These are phyloP conservation scores for Tetrapisispora namnaoensis DNA, from an alignment of 805 yeast species.

Conservation along the genomic window DNA sequence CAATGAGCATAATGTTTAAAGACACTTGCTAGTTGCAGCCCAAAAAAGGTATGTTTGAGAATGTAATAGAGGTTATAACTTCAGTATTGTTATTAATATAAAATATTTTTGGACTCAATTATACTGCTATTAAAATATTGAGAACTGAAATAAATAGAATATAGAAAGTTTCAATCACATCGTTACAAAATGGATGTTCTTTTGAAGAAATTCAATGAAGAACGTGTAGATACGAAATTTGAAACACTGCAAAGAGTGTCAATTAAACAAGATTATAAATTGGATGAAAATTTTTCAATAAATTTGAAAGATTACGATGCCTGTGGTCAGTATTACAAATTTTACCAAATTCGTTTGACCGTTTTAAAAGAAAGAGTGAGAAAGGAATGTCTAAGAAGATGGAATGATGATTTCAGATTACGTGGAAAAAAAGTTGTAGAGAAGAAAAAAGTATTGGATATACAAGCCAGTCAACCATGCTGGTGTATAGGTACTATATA, in stretches of 20 bases:
- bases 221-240: slow-evolving; percentile 7
- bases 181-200: slow-evolving; percentile 8
- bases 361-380: slow-evolving; percentile 38
- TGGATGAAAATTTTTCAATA: slow-evolving; percentile 17
- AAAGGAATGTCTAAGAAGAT: slow-evolving; percentile 39
- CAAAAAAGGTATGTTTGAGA: no score
- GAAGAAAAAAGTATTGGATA: slow-evolving; percentile 36
- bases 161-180: background rate
- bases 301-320: slow-evolving; percentile 34
- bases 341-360: slow-evolving; percentile 46
- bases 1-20: no score
- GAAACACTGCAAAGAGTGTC: slow-evolving; percentile 9
- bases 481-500: slow-evolving; percentile 87
- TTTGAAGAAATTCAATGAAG: slow-evolving; percentile 9
- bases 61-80: no score
- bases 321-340: slow-evolving; percentile 46
- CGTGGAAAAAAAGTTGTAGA: slow-evolving; percentile 30
- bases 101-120: no score
- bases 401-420: slow-evolving; percentile 43
- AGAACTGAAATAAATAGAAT: background rate
- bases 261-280: slow-evolving; percentile 9
- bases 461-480: slow-evolving; percentile 38
- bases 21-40: no score
- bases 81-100: no score
- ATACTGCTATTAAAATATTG: no score